Conservation (phyloP, 306 rosid genomes). For the Alnus rubra region DNA sequence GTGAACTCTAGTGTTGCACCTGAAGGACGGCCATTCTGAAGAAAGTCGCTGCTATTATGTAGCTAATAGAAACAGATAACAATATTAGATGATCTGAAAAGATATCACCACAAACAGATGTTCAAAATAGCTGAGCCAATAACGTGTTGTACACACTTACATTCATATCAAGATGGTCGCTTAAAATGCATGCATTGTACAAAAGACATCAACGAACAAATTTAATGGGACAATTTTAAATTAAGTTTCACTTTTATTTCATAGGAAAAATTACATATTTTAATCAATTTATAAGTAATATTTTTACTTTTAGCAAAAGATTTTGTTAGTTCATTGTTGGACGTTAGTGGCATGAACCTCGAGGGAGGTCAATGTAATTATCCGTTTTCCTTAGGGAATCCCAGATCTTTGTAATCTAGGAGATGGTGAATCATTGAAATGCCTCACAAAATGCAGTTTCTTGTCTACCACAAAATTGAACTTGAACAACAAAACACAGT, state of each 20-base stretch:
- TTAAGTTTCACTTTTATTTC: neutral
- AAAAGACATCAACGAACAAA: neutral
- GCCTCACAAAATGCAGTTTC: neutral
- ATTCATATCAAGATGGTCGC: neutral
- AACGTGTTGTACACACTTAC: neutral
- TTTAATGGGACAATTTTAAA: neutral
- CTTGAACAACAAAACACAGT: neutral
- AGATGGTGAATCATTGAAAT: neutral
- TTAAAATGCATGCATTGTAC: neutral
- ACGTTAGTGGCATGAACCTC: too few species aligned
- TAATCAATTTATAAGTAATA: too few species aligned
- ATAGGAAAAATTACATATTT: neutral
- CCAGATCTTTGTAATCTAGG: neutral
- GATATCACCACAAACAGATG: conserved; percentile 11
- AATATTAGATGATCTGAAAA: conserved; percentile 14
- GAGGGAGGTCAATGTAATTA: too few species aligned
- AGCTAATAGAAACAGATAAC: conserved; percentile 31
- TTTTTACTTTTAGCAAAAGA: too few species aligned
- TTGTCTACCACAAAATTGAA: neutral
- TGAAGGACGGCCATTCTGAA: conserved; percentile 42
- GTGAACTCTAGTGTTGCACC: conserved; percentile 57
- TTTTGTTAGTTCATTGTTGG: too few species aligned
- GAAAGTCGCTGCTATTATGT: conserved; percentile 45
- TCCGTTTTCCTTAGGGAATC: too few species aligned
- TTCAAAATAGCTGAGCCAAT: neutral